phyloP scores from a whole-genome alignment of 257 asterid genomes.

The Rehmannia glutinosa region DNA sequence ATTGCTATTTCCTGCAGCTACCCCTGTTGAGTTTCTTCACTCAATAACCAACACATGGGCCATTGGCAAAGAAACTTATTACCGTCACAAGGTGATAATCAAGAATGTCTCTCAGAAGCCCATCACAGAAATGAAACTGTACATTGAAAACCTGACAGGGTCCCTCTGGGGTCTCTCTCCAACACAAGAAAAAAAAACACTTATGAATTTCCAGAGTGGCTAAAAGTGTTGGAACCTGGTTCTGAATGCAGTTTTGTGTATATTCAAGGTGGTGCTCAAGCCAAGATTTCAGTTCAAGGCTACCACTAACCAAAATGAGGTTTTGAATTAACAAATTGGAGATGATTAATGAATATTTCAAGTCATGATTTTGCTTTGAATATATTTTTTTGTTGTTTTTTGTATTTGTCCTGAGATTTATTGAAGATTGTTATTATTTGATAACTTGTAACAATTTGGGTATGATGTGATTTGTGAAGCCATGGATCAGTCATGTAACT shows the following conservation, averaged over 20 bases:
- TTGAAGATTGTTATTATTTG: no score
- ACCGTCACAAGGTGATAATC: conserved; percentile 66
- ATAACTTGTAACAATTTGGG: no score
- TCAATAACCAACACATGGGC: conserved; percentile 67
- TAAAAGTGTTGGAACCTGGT: conserved; percentile 49
- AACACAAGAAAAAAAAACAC: conserved; percentile 42
- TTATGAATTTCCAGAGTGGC: conserved; percentile 58
- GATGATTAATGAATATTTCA: no score
- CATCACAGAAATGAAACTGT: conserved; percentile 42
- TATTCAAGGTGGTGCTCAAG: conserved; percentile 84
- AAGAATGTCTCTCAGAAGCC: conserved; percentile 60
- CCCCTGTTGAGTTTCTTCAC: conserved; percentile 57
- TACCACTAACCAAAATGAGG: conserved; percentile 50
- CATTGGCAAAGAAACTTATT: conserved; percentile 38
- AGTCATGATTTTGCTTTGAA: no score
- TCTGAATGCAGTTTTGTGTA: conserved; percentile 55
- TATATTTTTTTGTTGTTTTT: no score
- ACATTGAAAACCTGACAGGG: conserved; percentile 56
- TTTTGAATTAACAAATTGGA: no score
- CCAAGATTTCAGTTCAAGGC: conserved; percentile 51
- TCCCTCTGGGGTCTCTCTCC: conserved; percentile 71
- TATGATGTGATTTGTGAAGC: no score
- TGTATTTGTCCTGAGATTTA: no score
- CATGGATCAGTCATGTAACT: no score
- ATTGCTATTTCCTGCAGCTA: conserved; percentile 25